Base-by-base conservation (phyloP, 1,139 yeast species). In the Zygotorulaspora mrakii region DNA sequence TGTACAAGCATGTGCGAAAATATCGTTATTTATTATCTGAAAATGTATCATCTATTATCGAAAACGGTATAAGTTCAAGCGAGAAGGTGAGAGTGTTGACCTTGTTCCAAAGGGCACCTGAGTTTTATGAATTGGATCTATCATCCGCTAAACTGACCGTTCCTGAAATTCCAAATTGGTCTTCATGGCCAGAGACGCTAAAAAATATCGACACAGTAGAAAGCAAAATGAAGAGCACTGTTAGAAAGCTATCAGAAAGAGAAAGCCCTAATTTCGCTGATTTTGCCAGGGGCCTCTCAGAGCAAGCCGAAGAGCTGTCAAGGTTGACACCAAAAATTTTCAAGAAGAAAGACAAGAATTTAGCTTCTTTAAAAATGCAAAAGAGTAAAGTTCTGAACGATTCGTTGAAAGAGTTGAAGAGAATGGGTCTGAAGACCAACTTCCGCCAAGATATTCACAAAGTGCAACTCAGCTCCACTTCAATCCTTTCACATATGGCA, bases 1-100 rank as follows among this genome's bases (percentile, higher is more conserved):
- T 94, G 43, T 91, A 82, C 73, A 91, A 88, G 64, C 63, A 86
- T 43, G 84, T 91, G 7, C 74, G 91, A 48, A 88, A 87, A 59
- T 91, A 86, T 60, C 76, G 98, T 36, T 73, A 73, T 2, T 55
- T 83, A 26, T 64, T 91, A 14, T 62, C 73, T 3, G 70, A 71
- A 18, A 73, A 77, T 2, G 79, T 83, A 0, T 66, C 74, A 1
- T 54, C 73, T 0, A 47, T 83, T 5, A 73, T 88, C 41, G 89
- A 82, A 53, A 58, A 59, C 16, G 95, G 95, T n/a, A 54, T 82
- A 23, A 49, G 65, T 11, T 44, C 51, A 13, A 39, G 54, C 3
- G 40, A 44, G 8, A 56, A 53, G 35, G 50, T 53, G 3, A n/a
- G 17, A 9, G 2, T 2, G 8, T 17, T 25, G 4, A 20, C 14